Evolutionary conservation across 2,329 filamentous ascomycete genomes (phyloP), one percentile per base, ranked within the genome.

Genomic region (Geosmithia putterillii): DNA sequence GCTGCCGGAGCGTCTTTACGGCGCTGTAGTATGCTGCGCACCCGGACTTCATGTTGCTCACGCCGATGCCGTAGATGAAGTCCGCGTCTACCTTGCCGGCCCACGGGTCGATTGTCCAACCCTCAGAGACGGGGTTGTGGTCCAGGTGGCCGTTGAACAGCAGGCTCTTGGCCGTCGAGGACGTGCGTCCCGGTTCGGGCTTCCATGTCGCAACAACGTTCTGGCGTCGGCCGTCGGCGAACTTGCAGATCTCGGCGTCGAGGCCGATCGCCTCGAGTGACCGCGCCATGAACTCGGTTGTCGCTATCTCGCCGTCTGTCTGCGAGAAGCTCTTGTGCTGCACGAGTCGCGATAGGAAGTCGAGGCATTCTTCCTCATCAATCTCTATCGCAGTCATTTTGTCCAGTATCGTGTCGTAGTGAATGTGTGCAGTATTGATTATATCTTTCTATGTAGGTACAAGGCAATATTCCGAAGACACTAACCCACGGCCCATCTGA

Each of bases 61-160:
- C 36, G 36, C 36, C 36, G 12, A 38, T 38, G 17, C 36, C 36
- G 20, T 38, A 38, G 22, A 57, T 51, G 43, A 55, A 56, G 7
- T 52, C 45, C 1, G 51, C 45, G 41, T 57, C 54, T n/a, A 52
- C 42, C 20, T 54, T 55, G 17, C 54, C 54, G 21, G 54, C 54
- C 52, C 53, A 56, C 7, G 53, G 54, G 39, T 56, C 52, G 35
- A 57, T 44, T 6, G 54, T 57, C 54, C 54, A 57, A 9, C 53
- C 53, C 35, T 53, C 54, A 12, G 51, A 51, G 28, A 57, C 53
- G 19, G 53, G 54, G 41, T 57, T 56, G 5, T 52, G 56, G 44
- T 57, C 54, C 6, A 57, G 44, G 35, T 57, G 54, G 34, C 54
- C 54, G 38, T 57, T 57, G 48, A 55, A 57, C 2, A 57, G 42